These are phyloP conservation scores for Backusella macrospora DNA, from an alignment of 192 early-diverging fungal species.

Conservation along the genomic window DNA sequence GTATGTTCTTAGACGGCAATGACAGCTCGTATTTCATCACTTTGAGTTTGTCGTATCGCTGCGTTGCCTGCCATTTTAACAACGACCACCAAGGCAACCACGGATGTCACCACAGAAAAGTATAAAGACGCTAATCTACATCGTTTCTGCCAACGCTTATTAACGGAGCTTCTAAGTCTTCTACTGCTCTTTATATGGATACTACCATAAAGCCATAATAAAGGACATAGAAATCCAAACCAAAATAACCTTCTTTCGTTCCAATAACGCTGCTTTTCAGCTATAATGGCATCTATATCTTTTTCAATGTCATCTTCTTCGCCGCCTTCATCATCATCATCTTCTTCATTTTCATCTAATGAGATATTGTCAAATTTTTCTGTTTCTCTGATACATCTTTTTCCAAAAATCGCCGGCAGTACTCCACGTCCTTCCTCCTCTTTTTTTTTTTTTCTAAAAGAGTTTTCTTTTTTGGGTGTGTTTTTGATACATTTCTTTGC, in stretches of 20 bases:
- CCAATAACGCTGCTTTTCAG: not conserved
- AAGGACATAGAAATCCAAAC: not conserved
- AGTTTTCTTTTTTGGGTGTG: no score
- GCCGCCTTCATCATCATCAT: no score
- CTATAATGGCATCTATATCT: not conserved
- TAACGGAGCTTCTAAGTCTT: not conserved
- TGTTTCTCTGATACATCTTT: not conserved
- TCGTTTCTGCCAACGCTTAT: not conserved
- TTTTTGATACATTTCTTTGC: not conserved
- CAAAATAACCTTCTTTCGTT: not conserved
- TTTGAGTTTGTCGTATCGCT: not conserved
- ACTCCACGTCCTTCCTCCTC: not conserved
- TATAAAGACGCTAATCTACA: not conserved
- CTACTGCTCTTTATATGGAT: not conserved
- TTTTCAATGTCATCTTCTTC: not conserved
- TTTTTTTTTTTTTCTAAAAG: not conserved
- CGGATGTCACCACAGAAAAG: not conserved
- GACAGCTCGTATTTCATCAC: slow-evolving; percentile 6
- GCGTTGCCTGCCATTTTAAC: slow-evolving; percentile 4
- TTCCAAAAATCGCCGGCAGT: not conserved
- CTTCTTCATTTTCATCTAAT: no score
- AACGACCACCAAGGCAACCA: not conserved
- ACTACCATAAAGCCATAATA: not conserved
- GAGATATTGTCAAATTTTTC: no score
- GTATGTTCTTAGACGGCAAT: not conserved